Evolutionary conservation across 2,329 filamentous ascomycete genomes (phyloP).

Genomic region (Eutypa lata): DNA sequence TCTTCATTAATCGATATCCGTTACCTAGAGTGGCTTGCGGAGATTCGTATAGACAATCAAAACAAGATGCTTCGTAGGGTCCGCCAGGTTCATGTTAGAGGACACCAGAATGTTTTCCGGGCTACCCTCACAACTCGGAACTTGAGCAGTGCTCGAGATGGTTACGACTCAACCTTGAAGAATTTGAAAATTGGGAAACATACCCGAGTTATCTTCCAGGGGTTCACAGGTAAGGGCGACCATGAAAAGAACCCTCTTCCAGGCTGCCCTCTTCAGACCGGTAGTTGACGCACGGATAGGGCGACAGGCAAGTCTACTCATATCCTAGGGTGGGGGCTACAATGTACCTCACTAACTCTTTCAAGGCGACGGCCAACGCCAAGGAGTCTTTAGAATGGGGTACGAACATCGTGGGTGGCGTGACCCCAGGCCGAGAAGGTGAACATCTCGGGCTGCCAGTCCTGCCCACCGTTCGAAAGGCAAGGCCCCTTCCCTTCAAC

Average conservation of each 20-base stretch:
- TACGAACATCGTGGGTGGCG: slow-evolving; percentile 76
- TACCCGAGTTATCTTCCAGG: slow-evolving; percentile 40
- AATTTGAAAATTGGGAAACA: slow-evolving; percentile 37
- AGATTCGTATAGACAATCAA: too few relatives aligned
- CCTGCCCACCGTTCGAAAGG: slow-evolving; percentile 62
- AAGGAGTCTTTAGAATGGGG: slow-evolving; percentile 74
- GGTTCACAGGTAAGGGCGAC: slow-evolving; percentile 34
- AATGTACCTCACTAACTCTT: slow-evolving; percentile 4
- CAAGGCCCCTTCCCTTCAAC: slow-evolving; percentile 18
- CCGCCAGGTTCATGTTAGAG: background rate
- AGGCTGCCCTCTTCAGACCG: too few relatives aligned
- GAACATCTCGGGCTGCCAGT: slow-evolving; percentile 73
- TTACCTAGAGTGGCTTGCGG: too few relatives aligned
- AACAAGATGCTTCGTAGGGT: background rate
- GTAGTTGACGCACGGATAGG: slow-evolving; percentile 16
- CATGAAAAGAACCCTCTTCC: background rate
- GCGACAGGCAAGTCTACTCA: slow-evolving; percentile 9
- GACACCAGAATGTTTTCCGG: background rate
- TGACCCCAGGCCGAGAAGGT: slow-evolving; percentile 66
- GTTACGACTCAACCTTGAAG: slow-evolving; percentile 31
- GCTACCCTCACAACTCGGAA: slow-evolving; percentile 6
- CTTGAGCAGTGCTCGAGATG: slow-evolving; percentile 17
- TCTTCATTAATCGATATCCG: too few relatives aligned
- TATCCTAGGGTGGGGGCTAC: background rate
- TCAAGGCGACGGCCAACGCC: slow-evolving; percentile 71